These are phyloP conservation scores for Macrophomina phaseolina DNA, from an alignment of 2,329 filamentous ascomycete species.

Conservation along the genomic window DNA sequence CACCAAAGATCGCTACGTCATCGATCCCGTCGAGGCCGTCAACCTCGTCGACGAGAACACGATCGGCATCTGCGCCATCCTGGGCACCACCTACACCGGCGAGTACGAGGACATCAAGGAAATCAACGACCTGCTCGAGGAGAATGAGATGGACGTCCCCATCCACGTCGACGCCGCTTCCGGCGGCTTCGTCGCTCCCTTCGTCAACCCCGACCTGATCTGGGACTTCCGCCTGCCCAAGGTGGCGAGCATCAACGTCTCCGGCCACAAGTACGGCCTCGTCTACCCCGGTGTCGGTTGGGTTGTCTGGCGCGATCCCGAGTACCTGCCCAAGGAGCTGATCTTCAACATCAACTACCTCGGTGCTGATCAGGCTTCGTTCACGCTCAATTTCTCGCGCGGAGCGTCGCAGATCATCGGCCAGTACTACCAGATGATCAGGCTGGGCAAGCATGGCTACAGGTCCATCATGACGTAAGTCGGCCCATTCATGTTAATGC, in stretches of 20 bases:
- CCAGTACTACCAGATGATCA: constrained; percentile 97
- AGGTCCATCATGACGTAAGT: constrained; percentile 78
- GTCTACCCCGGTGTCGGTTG: constrained; percentile 94
- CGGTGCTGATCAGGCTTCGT: constrained; percentile 91
- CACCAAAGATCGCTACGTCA: constrained; percentile 65
- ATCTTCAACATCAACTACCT: constrained; percentile 99
- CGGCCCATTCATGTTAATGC: background rate
- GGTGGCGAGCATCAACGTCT: constrained; percentile 93
- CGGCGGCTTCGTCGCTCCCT: constrained; percentile 91
- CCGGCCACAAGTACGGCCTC: constrained; percentile 74
- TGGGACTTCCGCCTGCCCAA: constrained; percentile 93
- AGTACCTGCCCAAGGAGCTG: constrained; percentile 85
- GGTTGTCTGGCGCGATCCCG: constrained; percentile 85
- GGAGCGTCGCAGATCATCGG: constrained; percentile 93
- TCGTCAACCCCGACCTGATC: constrained; percentile 79
- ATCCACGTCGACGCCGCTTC: constrained; percentile 95
- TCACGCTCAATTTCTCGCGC: constrained; percentile 97
- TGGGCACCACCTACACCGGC: constrained; percentile 93
- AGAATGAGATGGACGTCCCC: constrained; percentile 76
- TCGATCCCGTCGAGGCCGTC: constrained; percentile 67
- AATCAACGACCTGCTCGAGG: constrained; percentile 83
- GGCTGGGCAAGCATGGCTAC: constrained; percentile 91
- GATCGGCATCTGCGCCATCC: constrained; percentile 90
- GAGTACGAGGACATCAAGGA: constrained; percentile 94
- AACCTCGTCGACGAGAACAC: constrained; percentile 70